Evolutionary conservation across 345 rosid genomes (phyloP).

Genomic region (Hibiscus trionum): DNA sequence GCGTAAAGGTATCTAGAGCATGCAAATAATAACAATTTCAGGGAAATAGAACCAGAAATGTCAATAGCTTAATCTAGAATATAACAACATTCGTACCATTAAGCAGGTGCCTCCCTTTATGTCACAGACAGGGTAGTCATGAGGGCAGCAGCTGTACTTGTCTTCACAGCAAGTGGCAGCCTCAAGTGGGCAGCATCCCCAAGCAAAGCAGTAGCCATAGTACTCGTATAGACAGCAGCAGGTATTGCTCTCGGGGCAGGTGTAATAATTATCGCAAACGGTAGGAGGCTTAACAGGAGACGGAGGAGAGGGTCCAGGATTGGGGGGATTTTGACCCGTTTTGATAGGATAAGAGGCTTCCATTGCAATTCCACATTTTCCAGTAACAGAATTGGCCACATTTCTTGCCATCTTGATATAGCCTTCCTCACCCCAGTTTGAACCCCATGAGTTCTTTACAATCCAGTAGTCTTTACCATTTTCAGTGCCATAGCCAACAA

Average conservation of each 20-base stretch:
- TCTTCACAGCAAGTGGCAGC: slow-evolving; percentile 86
- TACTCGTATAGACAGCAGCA: slow-evolving; percentile 76
- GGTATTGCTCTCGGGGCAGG: slow-evolving; percentile 69
- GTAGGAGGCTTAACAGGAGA: slow-evolving; percentile 71
- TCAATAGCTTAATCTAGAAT: neutral
- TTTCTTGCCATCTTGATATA: slow-evolving; percentile 71
- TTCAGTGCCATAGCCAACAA: slow-evolving; percentile 86
- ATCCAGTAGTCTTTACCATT: slow-evolving; percentile 74
- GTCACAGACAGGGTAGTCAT: slow-evolving; percentile 73
- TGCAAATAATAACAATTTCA: neutral
- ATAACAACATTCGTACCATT: slow-evolving; percentile 32
- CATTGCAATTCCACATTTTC: slow-evolving; percentile 86
- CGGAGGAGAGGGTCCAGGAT: slow-evolving; percentile 94
- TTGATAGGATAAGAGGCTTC: slow-evolving; percentile 84
- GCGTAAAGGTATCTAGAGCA: neutral
- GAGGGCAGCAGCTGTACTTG: slow-evolving; percentile 77
- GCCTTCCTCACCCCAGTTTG: slow-evolving; percentile 75
- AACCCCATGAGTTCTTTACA: slow-evolving; percentile 84
- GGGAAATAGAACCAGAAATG: no score
- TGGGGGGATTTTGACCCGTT: slow-evolving; percentile 77
- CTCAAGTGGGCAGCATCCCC: slow-evolving; percentile 96
- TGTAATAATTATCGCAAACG: slow-evolving; percentile 54
- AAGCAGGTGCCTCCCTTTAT: slow-evolving; percentile 53
- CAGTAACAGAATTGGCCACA: slow-evolving; percentile 23
- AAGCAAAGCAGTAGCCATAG: slow-evolving; percentile 55